These are phyloP conservation scores for Candida xiaguanensis DNA, from an alignment of 805 yeast species.

Conservation along the genomic window DNA sequence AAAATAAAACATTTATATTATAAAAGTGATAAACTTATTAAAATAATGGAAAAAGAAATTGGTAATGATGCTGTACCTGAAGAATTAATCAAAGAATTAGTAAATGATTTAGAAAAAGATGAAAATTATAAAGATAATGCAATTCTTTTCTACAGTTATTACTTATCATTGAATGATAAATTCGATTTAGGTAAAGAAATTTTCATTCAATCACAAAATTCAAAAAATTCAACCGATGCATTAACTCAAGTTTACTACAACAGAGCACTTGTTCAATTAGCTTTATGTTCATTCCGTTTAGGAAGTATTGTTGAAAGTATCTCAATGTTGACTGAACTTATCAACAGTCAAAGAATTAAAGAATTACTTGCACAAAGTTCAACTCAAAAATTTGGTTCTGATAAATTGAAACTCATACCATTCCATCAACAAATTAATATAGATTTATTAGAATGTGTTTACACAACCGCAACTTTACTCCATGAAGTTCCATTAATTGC, in stretches of 20 bases:
- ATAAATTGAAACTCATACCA: conserved; percentile 82
- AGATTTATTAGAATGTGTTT: conserved; percentile 91
- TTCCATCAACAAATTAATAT: conserved; percentile 98
- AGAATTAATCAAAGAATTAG: conserved; percentile 60
- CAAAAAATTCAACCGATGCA: conserved; percentile 82
- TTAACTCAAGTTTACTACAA: conserved; percentile 87
- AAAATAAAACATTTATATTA: conserved; percentile 91
- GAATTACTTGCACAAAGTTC: conserved; percentile 93
- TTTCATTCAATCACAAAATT: conserved; percentile 77
- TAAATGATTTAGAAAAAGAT: conserved; percentile 64
- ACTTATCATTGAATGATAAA: conserved; percentile 83
- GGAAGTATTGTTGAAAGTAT: conserved; percentile 85
- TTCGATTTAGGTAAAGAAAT: conserved; percentile 84
- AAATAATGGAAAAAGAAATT: conserved; percentile 51
- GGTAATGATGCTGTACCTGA: conserved; percentile 44
- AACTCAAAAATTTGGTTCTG: conserved; percentile 64
- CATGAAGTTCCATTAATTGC: conserved; percentile 92
- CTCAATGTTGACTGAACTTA: conserved; percentile 82
- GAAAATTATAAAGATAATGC: conserved; percentile 78
- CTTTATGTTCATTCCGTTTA: conserved; percentile 89
- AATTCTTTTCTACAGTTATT: conserved; percentile 79
- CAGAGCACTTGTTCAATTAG: conserved; percentile 93
- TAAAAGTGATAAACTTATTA: conserved; percentile 77
- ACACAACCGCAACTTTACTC: conserved; percentile 83
- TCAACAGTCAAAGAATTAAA: conserved; percentile 79